Evolutionary conservation across 441 rosid species (phyloP), one percentile per base, ranked within the genome.

Genomic region (Aquilaria agallochum): DNA sequence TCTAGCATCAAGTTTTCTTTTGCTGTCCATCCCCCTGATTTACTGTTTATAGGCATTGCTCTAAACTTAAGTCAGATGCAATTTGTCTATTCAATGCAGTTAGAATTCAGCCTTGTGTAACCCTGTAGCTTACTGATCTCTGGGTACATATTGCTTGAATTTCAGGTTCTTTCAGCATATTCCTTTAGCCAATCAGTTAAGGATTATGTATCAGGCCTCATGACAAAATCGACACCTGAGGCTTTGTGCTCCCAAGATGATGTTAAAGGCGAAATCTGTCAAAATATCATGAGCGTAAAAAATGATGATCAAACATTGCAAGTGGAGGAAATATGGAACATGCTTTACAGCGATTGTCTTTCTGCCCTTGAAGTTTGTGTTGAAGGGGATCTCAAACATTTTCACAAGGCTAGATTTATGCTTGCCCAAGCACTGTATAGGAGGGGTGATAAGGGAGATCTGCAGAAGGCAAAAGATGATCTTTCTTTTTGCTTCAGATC

Each of bases 321-420:
- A 59, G 62, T 80, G 88, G 95, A 92, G 72, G 82, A 81, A 62
- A 81, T 75, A 57, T 87, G 97, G 98, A 75, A 80, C 70, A 74
- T 92, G 94, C 97, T 95, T 65, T 92, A 95, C 75, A 75, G 74
- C 70, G 99, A 95, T 70, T 87, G 99, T 75, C 85, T 95, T 71
- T 81, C 89, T 58, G 99, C 96, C 59, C 78, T 95, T 72, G 98
- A 87, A 83, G 68, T 71, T 64, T 95, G 99, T 74, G 75, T 90
- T 69, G 98, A 89, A 74, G 99, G 97, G 70, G 99, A 95, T 77
- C 95, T 95, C 61, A 92, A 92, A 80, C 99, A 95, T 76, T 95
- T 92, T 78, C 99, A 95, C 67, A 95, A 88, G 84, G 99, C 97
- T 40, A 92, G 99, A 79, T 88, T 85, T 73, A 90, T 88, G 87